Evolutionary conservation across 345 rosid genomes (phyloP).

Genomic region (Gossypium turneri): DNA sequence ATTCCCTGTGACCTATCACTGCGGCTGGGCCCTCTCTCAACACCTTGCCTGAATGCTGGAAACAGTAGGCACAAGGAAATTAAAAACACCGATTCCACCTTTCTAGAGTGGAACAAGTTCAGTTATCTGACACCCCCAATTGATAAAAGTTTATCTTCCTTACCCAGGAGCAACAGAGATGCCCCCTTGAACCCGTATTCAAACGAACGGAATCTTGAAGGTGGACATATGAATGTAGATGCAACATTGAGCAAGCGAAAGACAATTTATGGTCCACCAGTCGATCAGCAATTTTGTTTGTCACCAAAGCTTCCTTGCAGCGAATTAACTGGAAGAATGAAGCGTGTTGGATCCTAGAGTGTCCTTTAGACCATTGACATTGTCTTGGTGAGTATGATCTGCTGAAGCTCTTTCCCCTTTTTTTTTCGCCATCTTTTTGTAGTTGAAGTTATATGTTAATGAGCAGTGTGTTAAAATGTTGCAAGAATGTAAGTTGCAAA

Average conservation of each 20-base stretch:
- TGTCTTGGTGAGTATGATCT: conserved; percentile 19
- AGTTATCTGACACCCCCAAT: conserved; percentile 17
- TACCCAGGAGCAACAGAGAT: conserved; percentile 11
- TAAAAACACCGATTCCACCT: conserved; percentile 21
- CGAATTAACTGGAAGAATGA: conserved; percentile 25
- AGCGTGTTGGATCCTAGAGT: conserved; percentile 27
- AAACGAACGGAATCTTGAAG: conserved; percentile 16
- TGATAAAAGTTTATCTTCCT: conserved; percentile 14
- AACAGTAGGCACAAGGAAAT: conserved; percentile 13
- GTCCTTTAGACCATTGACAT: conserved; percentile 23
- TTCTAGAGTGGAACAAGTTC: conserved; percentile 28
- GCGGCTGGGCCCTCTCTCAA: conserved; percentile 58
- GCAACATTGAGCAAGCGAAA: conserved; percentile 35
- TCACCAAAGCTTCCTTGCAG: conserved; percentile 29
- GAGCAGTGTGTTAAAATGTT: conserved; percentile 20
- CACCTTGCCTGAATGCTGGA: conserved; percentile 17
- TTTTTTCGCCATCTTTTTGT: background rate
- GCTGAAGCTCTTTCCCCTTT: conserved; percentile 8
- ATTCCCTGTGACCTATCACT: conserved; percentile 64
- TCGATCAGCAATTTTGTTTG: conserved; percentile 31
- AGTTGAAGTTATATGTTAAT: conserved; percentile 12
- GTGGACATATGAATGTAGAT: conserved; percentile 13
- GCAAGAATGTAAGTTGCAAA: conserved; percentile 30
- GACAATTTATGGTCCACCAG: conserved; percentile 25
- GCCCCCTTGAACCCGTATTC: conserved; percentile 19